A percentile compares a stretch with the other conserved stretches of the same genome.
These are phyloP conservation scores for Stenocarpella maydis DNA, from an alignment of 2,329 filamentous ascomycete species.

Conservation along the genomic window DNA sequence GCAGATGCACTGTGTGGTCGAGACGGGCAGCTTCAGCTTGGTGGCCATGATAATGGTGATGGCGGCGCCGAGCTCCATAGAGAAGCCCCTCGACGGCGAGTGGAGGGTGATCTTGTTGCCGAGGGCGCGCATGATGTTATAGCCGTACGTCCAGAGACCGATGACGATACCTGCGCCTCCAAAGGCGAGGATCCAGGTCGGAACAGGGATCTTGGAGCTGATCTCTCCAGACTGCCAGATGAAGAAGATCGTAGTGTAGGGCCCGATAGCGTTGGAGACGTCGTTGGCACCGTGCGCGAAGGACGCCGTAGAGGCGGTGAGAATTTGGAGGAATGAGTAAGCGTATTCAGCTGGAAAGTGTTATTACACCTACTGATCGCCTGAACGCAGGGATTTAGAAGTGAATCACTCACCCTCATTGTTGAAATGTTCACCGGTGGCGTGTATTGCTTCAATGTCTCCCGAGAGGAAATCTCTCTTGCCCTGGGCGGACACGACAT, in stretches of 20 bases:
- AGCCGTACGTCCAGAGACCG: constrained; percentile 70
- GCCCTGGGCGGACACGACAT: constrained; percentile 49
- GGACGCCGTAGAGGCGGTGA: constrained; percentile 68
- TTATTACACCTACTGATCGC: neutral
- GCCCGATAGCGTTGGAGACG: constrained; percentile 69
- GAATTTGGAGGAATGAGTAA: constrained; percentile 67
- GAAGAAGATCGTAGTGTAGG: constrained; percentile 69
- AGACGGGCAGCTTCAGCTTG: constrained; percentile 67
- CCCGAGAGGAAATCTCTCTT: constrained; percentile 55
- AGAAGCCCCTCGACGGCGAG: constrained; percentile 62
- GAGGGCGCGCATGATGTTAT: constrained; percentile 68
- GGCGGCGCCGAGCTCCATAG: constrained; percentile 67
- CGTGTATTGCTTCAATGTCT: constrained; percentile 63
- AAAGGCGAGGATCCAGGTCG: constrained; percentile 64
- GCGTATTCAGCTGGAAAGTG: constrained; percentile 58
- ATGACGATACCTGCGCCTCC: constrained; percentile 49
- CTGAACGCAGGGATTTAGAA: no score
- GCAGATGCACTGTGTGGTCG: constrained; percentile 71
- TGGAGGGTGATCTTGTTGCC: constrained; percentile 66
- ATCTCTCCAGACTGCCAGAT: constrained; percentile 63
- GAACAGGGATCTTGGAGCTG: constrained; percentile 56
- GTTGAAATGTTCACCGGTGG: constrained; percentile 65
- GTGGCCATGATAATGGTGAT: constrained; percentile 71
- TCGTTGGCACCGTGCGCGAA: constrained; percentile 75
- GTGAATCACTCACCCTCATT: constrained; percentile 52